Evolutionary conservation across 257 asterid species (phyloP).

Genomic region (Solanum peruvianum): DNA sequence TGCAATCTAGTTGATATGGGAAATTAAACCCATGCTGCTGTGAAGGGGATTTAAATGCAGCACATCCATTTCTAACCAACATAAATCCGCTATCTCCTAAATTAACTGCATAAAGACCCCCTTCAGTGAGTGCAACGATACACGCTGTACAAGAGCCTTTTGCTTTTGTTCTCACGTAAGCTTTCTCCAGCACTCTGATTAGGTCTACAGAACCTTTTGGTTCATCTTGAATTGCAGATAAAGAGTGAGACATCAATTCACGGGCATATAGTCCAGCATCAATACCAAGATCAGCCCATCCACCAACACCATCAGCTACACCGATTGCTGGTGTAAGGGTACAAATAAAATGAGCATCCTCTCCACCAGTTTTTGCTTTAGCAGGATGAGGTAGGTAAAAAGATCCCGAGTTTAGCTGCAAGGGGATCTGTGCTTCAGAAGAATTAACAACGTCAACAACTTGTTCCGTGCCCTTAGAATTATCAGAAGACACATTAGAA

Average conservation of each 20-base stretch:
- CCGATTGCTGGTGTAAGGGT: not conserved
- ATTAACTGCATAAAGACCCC: not conserved
- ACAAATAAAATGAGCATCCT: constrained; percentile 8
- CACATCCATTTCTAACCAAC: not conserved
- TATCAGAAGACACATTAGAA: not conserved
- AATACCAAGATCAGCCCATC: constrained; percentile 2
- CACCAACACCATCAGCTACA: constrained; percentile 13
- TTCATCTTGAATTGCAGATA: not conserved
- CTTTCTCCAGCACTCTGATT: not conserved
- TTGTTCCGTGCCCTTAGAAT: not conserved
- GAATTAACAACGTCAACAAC: not conserved
- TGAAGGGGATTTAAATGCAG: not conserved
- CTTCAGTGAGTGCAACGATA: not conserved
- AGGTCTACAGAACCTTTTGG: not conserved
- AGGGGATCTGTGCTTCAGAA: not conserved
- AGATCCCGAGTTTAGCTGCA: not conserved
- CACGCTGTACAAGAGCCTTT: constrained; percentile 7
- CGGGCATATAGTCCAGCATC: constrained; percentile 1
- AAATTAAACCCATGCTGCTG: not conserved
- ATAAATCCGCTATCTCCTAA: constrained; percentile 10
- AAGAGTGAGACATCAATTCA: not conserved
- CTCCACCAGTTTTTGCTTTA: not conserved
- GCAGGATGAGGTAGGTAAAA: not conserved
- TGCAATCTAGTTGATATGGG: constrained; percentile 3
- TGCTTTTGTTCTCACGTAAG: not conserved